Base-by-base conservation (phyloP, 495 filamentous ascomycete species). In the Podospora pseudoanserina region DNA sequence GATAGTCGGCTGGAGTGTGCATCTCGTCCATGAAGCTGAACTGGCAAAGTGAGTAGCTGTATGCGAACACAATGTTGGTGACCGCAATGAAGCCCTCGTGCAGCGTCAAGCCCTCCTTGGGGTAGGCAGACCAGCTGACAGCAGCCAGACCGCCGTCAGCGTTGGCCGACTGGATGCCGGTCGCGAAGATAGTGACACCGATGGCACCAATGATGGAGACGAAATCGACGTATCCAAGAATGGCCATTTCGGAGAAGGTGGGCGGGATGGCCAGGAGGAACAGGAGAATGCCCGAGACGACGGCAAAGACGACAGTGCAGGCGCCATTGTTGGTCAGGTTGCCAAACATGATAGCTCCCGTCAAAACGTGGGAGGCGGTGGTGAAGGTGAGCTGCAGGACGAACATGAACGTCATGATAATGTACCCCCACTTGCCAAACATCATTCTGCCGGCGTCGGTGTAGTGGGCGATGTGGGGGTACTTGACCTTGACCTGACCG, bases 11-110 rank as follows among this genome's bases (percentile, higher is more conserved):
- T 1, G 90, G 90, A 0, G 86, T 83, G 72, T 89, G 86, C 85
- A 94, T 89, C 76, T 94, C 91, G 67, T 89, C 86, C 73, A 92
- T 90, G 73, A 94, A 88, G 66, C 83, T 86, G 81, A 94, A 92
- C 89, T 72, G 89, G 86, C 73, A 91, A 81, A 81, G 92, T 85
- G 68, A 90, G 81, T 81, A 89, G 70, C 84, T 84, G 78, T 87
- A 90, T 49, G 91, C 90, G 68, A 94, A 91, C 65, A 91, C 85
- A 59, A 93, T 90, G 78, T 92, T 92, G 68, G 86, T 86, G 44
- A 91, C 84, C 6, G 87, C 88, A 58, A 89, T 83, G 72, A 93
- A 85, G n/a, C 74, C 83, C 63, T 81, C 70, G 34, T 75, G 73
- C 32, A 85, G 77, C 9, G 69, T 72, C 13, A 80, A 13, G 61